phyloP scores from a whole-genome alignment of 805 yeast species.

The Ascoidea rubescens region DNA sequence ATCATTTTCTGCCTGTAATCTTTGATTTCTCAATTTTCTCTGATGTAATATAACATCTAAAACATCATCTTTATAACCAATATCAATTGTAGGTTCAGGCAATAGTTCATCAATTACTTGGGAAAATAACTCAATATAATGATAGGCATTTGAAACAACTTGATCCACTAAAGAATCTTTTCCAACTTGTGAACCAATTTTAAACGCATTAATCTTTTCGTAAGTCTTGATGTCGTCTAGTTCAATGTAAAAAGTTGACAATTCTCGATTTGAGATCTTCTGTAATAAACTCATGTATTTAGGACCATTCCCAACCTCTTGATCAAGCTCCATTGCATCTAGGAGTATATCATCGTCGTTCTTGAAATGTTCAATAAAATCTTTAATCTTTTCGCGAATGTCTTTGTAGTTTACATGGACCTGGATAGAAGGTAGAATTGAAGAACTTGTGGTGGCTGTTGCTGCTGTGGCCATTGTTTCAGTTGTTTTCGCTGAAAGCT shows the following conservation, averaged over 20 bases:
- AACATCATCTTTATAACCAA: constrained; percentile 76
- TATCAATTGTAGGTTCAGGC: constrained; percentile 77
- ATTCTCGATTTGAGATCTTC: constrained; percentile 72
- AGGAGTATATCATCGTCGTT: constrained; percentile 14
- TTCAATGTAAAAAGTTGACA: constrained; percentile 54
- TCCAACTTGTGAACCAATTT: constrained; percentile 13
- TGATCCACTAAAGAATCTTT: constrained; percentile 34
- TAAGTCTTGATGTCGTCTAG: constrained; percentile 71
- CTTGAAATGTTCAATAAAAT: constrained; percentile 59
- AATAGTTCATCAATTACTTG: constrained; percentile 63
- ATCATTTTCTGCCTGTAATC: constrained; percentile 51
- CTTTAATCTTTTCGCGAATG: constrained; percentile 40
- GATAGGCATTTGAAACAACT: constrained; percentile 61
- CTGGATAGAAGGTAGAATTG: constrained; percentile 48
- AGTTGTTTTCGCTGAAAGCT: too few species aligned
- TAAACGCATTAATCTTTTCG: constrained; percentile 30
- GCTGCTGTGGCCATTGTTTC: too few species aligned
- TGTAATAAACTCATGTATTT: constrained; percentile 71
- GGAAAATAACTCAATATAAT: constrained; percentile 68
- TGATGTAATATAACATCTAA: constrained; percentile 87
- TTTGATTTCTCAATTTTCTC: constrained; percentile 69
- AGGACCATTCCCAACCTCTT: constrained; percentile 30
- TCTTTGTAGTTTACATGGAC: constrained; percentile 62
- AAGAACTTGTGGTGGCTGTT: not conserved
- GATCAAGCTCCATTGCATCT: constrained; percentile 11